Evolutionary conservation across 2,329 filamentous ascomycete species (phyloP), one percentile per base, ranked within the genome.

Genomic region (Paecilomyces formosus): DNA sequence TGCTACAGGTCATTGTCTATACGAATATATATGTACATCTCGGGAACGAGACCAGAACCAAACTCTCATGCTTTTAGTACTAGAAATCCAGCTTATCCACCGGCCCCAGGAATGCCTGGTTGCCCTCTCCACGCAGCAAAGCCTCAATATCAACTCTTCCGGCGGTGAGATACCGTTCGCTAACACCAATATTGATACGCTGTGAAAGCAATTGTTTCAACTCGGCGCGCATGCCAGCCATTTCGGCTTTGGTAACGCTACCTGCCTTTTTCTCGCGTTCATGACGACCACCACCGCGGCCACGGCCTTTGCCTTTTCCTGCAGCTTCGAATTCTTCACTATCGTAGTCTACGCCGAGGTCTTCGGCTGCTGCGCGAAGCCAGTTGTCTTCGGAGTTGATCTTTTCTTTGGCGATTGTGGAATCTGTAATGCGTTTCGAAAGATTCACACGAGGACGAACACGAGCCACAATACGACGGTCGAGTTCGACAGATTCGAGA

Each of bases 331-430:
- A 88, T 53, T 95, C 91, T 35, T 96, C 92, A 60, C 86, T 89
- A 70, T 97, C 92, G 70, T 96, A 96, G 56, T 97, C 93, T 0
- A 97, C 90, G 0, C 94, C 94, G 0, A 99, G 81, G 63, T 97
- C 93, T 59, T 97, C 92, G 0, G 94, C 94, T 0, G 92, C 92
- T 54, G 84, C 85, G 51, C 85, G 85, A 66, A 97, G 79, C 86
- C 92, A 94, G 58, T 90, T 85, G 64, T 96, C 90, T 65, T 96
- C 90, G 67, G 88, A 88, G 57, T 85, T 85, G 9, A 88, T 85
- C 75, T 93, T 96, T 70, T 95, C 90, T 76, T 96, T 96, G 7
- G 92, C 93, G 8, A 94, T 83, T 0, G 81, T 81, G 1, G 89
- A 84, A 67, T 97, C 93, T 0, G 92, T 88, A 13, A 99, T 87